Percentiles rank a stretch among this genome's conserved stretches.
Evolutionary conservation across 2,329 filamentous ascomycete species (phyloP).

Genomic region (Drechslerella dactyloides): DNA sequence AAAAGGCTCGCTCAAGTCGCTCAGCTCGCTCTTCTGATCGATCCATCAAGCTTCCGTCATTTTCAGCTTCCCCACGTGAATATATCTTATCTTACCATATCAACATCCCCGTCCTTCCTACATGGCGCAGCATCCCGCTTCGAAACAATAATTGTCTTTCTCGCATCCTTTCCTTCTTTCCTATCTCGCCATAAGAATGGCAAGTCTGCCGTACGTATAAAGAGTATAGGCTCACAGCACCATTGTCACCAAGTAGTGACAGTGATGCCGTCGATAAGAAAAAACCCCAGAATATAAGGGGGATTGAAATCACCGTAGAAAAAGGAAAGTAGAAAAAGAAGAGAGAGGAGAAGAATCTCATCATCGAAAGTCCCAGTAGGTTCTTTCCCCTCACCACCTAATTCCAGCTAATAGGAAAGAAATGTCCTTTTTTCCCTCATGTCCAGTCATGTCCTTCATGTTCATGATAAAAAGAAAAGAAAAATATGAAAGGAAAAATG

Average conservation of each 20-base stretch:
- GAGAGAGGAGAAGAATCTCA: constrained; percentile 8
- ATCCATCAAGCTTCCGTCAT: too few species aligned
- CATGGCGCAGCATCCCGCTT: too few species aligned
- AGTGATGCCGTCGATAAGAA: neutral
- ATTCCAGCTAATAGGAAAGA: constrained; percentile 50
- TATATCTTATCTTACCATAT: too few species aligned
- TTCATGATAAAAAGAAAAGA: constrained; percentile 54
- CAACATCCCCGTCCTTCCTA: too few species aligned
- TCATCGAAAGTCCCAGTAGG: constrained; percentile 18
- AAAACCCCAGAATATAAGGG: constrained; percentile 15
- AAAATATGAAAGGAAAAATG: constrained; percentile 51
- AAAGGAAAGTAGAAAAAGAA: constrained; percentile 20
- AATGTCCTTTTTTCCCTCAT: constrained; percentile 54
- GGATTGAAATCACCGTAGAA: constrained; percentile 13
- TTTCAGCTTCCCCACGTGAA: too few species aligned
- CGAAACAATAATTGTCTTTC: too few species aligned
- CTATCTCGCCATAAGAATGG: too few species aligned
- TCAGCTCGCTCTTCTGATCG: too few species aligned
- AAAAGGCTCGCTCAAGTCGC: too few species aligned
- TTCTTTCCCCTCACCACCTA: constrained; percentile 34
- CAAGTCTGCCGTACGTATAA: too few species aligned
- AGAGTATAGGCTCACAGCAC: too few species aligned
- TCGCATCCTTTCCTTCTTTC: too few species aligned
- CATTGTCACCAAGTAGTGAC: neutral
- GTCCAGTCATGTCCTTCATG: constrained; percentile 56